A percentile compares a stretch with the other conserved stretches of the same genome.
Conservation (phyloP, 2,329 filamentous ascomycete genomes). For the Paradendryphiella salina region DNA sequence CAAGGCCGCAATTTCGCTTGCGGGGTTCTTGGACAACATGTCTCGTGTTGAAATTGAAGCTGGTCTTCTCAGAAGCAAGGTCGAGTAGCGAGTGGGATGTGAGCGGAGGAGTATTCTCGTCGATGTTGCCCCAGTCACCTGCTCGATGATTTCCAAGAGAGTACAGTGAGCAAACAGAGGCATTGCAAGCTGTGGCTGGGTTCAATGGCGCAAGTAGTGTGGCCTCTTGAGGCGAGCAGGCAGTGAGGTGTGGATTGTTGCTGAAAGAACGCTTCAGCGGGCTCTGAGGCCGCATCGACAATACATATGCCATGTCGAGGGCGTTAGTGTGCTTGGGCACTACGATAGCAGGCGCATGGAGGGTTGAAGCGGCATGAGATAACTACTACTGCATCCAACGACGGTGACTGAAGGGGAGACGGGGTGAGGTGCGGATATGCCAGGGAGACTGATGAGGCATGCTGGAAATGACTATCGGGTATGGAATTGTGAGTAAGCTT, state of each 20-base stretch:
- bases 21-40: slow-evolving; percentile 21
- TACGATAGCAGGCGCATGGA: slow-evolving; percentile 27
- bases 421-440: slow-evolving; percentile 18
- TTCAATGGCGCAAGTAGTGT: slow-evolving; percentile 29
- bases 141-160: slow-evolving; percentile 32
- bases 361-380: slow-evolving; percentile 41
- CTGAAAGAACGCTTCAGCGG: slow-evolving; percentile 50
- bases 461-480: slow-evolving; percentile 13
- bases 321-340: slow-evolving; percentile 22
- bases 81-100: slow-evolving; percentile 42
- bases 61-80: slow-evolving; percentile 31
- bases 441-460: slow-evolving; percentile 17
- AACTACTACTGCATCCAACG: slow-evolving; percentile 43
- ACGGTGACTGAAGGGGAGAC: slow-evolving; percentile 37
- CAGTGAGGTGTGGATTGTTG: slow-evolving; percentile 45
- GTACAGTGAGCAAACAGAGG: slow-evolving; percentile 44
- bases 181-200: slow-evolving; percentile 38
- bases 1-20: slow-evolving; percentile 27
- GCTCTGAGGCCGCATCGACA: slow-evolving; percentile 46
- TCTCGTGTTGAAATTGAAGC: slow-evolving; percentile 2
- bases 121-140: slow-evolving; percentile 29
- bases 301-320: slow-evolving; percentile 46
- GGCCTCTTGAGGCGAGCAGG: slow-evolving; percentile 40
- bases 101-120: slow-evolving; percentile 42
- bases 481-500: slow-evolving; percentile 17